These are phyloP conservation scores for Epichloe baconii DNA, from an alignment of 2,329 filamentous ascomycete species.

Conservation along the genomic window DNA sequence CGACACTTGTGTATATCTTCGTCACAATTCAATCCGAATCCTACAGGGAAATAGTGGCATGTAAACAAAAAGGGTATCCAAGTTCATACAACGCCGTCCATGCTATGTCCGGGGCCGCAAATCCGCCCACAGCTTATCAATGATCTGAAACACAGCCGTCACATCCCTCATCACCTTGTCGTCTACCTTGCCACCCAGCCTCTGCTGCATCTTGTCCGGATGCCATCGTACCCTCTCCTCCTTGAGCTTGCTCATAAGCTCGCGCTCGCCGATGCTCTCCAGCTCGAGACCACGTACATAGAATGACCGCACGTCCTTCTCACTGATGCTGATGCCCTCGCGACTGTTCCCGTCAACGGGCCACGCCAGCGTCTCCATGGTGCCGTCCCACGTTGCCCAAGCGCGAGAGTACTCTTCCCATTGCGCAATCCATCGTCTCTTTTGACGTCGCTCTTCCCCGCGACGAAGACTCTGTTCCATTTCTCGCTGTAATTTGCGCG, in stretches of 20 bases:
- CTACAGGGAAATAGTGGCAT: neutral
- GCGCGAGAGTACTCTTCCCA: slow-evolving; percentile 52
- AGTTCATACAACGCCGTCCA: neutral
- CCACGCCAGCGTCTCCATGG: slow-evolving; percentile 46
- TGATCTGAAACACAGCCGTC: slow-evolving; percentile 81
- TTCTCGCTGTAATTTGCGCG: slow-evolving; percentile 41
- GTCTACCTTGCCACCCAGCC: slow-evolving; percentile 61
- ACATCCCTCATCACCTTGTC: slow-evolving; percentile 61
- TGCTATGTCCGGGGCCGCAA: slow-evolving; percentile 19
- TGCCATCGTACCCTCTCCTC: slow-evolving; percentile 88
- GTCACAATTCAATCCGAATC: too few relatives aligned
- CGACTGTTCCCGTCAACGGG: slow-evolving; percentile 50
- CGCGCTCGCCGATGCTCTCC: slow-evolving; percentile 30
- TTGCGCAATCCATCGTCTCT: slow-evolving; percentile 39
- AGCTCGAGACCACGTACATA: slow-evolving; percentile 39
- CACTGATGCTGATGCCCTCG: slow-evolving; percentile 29
- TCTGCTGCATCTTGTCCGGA: slow-evolving; percentile 93
- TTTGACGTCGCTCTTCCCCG: slow-evolving; percentile 48
- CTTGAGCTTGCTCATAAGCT: slow-evolving; percentile 48
- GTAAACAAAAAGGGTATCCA: neutral
- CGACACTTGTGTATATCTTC: too few relatives aligned
- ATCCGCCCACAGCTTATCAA: slow-evolving; percentile 71
- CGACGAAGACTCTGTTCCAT: slow-evolving; percentile 57
- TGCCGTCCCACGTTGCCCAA: slow-evolving; percentile 47
- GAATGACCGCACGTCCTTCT: slow-evolving; percentile 54